phyloP scores from a whole-genome alignment of 2,329 filamentous ascomycete species.

The Bipolaris bicolor region DNA sequence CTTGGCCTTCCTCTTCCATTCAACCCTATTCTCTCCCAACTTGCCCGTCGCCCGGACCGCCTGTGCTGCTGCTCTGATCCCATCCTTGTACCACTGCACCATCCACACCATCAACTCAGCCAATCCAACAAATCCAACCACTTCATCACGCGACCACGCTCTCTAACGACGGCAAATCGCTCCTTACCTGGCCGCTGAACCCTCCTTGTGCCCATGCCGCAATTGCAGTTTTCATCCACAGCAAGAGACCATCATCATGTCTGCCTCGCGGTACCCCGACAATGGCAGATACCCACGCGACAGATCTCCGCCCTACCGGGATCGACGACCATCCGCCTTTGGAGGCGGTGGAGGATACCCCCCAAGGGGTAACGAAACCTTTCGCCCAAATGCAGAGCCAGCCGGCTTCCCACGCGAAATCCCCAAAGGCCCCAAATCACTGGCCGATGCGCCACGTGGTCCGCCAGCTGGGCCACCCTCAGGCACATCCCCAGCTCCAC shows the following conservation, averaged over 20 bases:
- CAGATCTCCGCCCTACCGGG: slow-evolving; percentile 63
- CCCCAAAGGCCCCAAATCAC: slow-evolving; percentile 80
- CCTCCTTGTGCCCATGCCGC: slow-evolving; percentile 24
- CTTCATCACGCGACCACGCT: not conserved
- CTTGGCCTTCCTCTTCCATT: not conserved
- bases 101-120: not conserved
- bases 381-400: slow-evolving; percentile 39
- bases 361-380: slow-evolving; percentile 52
- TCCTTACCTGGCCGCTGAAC: slow-evolving; percentile 1
- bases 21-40: not conserved
- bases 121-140: no score
- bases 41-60: not conserved
- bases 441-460: slow-evolving; percentile 66
- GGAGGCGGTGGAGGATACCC: slow-evolving; percentile 61
- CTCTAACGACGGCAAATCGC: slow-evolving; percentile 1
- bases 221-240: slow-evolving; percentile 8
- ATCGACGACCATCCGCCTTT: slow-evolving; percentile 70
- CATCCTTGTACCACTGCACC: not conserved
- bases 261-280: slow-evolving; percentile 45
- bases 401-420: slow-evolving; percentile 61
- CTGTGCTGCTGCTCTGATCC: not conserved
- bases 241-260: slow-evolving; percentile 33
- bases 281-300: slow-evolving; percentile 51
- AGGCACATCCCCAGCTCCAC: slow-evolving; percentile 54
- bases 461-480: slow-evolving; percentile 41